Percentiles rank a stretch among this genome's conserved stretches.
Evolutionary conservation across 2,329 filamentous ascomycete genomes (phyloP).

Genomic region (Geosmithia putterillii): DNA sequence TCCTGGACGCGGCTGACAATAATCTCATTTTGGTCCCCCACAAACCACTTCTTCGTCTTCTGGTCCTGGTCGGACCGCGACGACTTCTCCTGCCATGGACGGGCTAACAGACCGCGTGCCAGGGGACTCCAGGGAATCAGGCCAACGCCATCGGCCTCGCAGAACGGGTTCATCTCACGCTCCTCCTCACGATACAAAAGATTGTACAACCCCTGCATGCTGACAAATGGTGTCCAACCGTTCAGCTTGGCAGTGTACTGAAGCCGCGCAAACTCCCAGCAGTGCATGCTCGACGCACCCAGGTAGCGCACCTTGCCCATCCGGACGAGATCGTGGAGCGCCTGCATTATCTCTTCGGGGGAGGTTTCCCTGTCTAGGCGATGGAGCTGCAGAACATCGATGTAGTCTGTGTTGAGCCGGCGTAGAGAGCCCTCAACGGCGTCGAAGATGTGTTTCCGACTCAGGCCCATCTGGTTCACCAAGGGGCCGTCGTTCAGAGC

Average conservation of each 20-base stretch:
- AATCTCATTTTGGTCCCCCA: constrained; percentile 8
- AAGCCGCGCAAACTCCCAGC: constrained; percentile 29
- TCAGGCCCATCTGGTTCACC: constrained; percentile 36
- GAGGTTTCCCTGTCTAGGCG: constrained; percentile 37
- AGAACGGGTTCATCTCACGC: constrained; percentile 27
- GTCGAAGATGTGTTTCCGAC: constrained; percentile 52
- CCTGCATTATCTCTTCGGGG: constrained; percentile 42
- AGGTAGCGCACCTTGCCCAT: constrained; percentile 32
- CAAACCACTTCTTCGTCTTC: constrained; percentile 12
- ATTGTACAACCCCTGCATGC: constrained; percentile 45
- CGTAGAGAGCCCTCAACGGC: constrained; percentile 47
- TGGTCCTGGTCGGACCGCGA: constrained; percentile 8
- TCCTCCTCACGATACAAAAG: constrained; percentile 46
- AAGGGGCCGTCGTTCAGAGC: constrained; percentile 19
- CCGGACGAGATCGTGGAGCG: constrained; percentile 41
- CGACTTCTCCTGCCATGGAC: constrained; percentile 6
- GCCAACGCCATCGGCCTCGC: constrained; percentile 25
- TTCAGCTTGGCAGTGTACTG: constrained; percentile 39
- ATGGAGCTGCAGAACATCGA: constrained; percentile 51
- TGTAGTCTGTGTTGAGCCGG: constrained; percentile 41
- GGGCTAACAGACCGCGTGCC: constrained; percentile 16
- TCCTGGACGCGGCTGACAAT: constrained; percentile 30
- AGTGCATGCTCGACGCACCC: constrained; percentile 12
- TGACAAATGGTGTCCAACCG: constrained; percentile 43
- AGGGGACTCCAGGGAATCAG: constrained; percentile 21